Evolutionary conservation across 108 stramenopile species (phyloP), one percentile per base, ranked within the genome.

Genomic region (Epithemia pelagica): DNA sequence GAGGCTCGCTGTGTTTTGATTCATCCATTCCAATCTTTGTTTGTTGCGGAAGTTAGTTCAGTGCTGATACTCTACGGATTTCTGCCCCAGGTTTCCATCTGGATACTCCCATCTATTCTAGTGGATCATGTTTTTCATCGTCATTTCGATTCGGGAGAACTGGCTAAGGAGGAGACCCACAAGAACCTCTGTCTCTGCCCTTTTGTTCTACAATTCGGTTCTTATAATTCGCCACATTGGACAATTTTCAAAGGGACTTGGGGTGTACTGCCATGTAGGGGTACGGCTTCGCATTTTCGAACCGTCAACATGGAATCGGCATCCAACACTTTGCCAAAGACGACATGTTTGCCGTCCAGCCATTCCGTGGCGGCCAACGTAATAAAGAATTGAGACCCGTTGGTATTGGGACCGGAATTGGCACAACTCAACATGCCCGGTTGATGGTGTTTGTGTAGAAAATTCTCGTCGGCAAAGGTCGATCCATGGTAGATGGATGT

Each of bases 311-410:
- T 94, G 30, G 91, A 92, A 2, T 63, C 79, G 32, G 81, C 89
- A 71, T 98, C 98, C 64, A 99, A 76, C 18, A 99, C 97, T 71
- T 88, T 89, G 30, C 97, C 97, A 82, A 98, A 98, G 20, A 98
- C 96, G 3, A 82, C 82, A 69, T 98, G 96, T 78, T 89, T 89
- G 51, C 91, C 94, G 78, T 99, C 96, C 68, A 94, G 64, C 93
- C 93, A 94, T 24, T 95, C 94, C 21, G 89, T 83, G 53, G 89
- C 88, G 15, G 88, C 94, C 61, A 88, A 95, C 3, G 96, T 99
- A 29, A 99, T 92, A 72, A 96, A 99, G 64, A 99, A 99, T 71
- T 97, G 98, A 65, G 97, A 98, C 30, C 96, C 98, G 73, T 68
- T 68, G 22, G 57, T 58, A 46, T 68, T 68, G 18, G 67, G 67